Percentiles rank a stretch among this genome's conserved stretches.
Evolutionary conservation across 23 red algal species (phyloP).

Genomic region (Gracilaria caudata): DNA sequence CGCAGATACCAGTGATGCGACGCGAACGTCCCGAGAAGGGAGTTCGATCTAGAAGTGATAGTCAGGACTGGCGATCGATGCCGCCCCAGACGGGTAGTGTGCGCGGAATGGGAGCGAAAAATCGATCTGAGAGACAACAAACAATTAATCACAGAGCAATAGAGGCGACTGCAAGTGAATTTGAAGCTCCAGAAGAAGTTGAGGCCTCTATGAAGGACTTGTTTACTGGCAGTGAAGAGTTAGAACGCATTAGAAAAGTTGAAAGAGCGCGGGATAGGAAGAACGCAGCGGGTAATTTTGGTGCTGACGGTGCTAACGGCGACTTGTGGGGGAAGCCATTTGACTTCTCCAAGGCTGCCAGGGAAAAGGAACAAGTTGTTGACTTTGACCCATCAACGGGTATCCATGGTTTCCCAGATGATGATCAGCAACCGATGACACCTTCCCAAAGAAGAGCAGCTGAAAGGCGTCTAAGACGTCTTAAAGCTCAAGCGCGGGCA

Average conservation of each 20-base stretch:
- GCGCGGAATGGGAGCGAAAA: not conserved
- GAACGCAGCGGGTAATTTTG: not conserved
- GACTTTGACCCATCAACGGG: not conserved
- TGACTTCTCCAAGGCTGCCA: slow-evolving; percentile 49
- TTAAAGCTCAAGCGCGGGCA: slow-evolving; percentile 25
- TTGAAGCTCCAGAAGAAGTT: slow-evolving; percentile 6
- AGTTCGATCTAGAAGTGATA: not conserved
- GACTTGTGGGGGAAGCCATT: slow-evolving; percentile 42
- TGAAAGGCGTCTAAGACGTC: slow-evolving; percentile 30
- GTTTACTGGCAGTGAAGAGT: not conserved
- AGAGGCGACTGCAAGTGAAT: not conserved
- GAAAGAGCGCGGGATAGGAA: slow-evolving; percentile 17
- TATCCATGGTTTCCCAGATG: not conserved
- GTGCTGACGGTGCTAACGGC: not conserved
- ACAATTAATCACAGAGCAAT: not conserved
- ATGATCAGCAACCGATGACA: slow-evolving; percentile 24
- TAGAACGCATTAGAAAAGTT: not conserved
- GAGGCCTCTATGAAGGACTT: not conserved
- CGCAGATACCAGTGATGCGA: not conserved
- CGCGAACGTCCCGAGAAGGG: slow-evolving; percentile 1
- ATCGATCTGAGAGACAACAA: not conserved
- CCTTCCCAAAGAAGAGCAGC: slow-evolving; percentile 51
- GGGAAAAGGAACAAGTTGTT: not conserved
- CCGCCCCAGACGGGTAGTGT: not conserved
- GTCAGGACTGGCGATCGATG: slow-evolving; percentile 4